Evolutionary conservation across 1,284 basidiomycete genomes (phyloP), one percentile per base, ranked within the genome.

Genomic region (Porogramme epimiltina): DNA sequence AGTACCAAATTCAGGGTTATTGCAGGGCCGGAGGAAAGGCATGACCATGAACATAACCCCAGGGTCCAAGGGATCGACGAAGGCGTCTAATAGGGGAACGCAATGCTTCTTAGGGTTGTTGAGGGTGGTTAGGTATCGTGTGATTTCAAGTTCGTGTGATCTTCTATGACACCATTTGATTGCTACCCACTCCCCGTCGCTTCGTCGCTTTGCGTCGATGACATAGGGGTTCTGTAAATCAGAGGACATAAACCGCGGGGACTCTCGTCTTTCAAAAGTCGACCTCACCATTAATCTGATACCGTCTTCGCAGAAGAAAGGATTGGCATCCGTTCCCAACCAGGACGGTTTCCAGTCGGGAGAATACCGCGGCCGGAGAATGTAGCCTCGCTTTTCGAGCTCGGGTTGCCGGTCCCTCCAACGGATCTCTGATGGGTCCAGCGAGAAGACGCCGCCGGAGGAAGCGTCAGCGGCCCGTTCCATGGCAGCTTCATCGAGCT

Each of bases 21-120:
- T 58, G 33, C 58, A 59, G 0, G 56, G 57, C 0, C 62, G 53
- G 0, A 69, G 57, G 33, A 62, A 62, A 0, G 63, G 67, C 59
- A 65, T 62, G 18, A 70, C 62, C 38, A 68, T 51, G 10, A 64
- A 40, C 0, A 31, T 1, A 4, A 20, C 11, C 1, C 20, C 4
- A 3, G 54, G 26, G 6, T 56, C 49, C 1, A 54, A 11, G 0
- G 56, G 55, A 31, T 66, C 63, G 2, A 34, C 34, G 2, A 66
- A 26, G 8, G 47, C 11, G 6, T 65, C 60, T 4, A 62, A 23
- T 6, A 66, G 15, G 2, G 61, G 55, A 1, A 64, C 60, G 26
- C 53, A 59, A 33, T 62, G 59, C 36, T 63, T 63, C 15, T 45
- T 16, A 2, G 49, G 45, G 18, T 55, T 18, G 8, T 48, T 33